Percentiles rank a stretch among this genome's conserved stretches.
These are phyloP conservation scores for Acanthamoeba healyi DNA, from an alignment of 208 protist species.

Conservation along the genomic window DNA sequence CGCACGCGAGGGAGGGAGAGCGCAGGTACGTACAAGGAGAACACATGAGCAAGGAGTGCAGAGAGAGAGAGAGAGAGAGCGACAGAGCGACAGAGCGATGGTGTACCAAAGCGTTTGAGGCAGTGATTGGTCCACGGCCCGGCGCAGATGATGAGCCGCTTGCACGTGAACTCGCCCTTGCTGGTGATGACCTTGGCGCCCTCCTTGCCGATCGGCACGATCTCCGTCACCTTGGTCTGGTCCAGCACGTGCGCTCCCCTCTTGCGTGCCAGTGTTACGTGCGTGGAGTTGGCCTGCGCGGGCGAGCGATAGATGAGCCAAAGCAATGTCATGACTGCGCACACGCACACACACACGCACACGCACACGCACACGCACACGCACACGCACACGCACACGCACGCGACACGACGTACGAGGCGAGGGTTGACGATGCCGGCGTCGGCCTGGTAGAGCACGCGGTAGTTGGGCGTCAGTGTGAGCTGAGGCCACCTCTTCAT, in stretches of 20 bases:
- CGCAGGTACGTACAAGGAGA: not conserved
- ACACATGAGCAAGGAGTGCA: too few relatives aligned
- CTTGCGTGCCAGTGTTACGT: slow-evolving; percentile 43
- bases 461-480: slow-evolving; percentile 4
- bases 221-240: not conserved
- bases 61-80: too few relatives aligned
- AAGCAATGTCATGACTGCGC: too few relatives aligned
- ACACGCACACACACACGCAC: too few relatives aligned
- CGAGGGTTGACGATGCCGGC: slow-evolving; percentile 69
- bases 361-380: too few relatives aligned
- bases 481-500: slow-evolving; percentile 74
- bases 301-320: not conserved
- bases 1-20: not conserved
- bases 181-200: slow-evolving; percentile 35
- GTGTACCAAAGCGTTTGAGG: slow-evolving; percentile 43
- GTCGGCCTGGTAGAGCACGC: slow-evolving; percentile 67
- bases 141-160: slow-evolving; percentile 42
- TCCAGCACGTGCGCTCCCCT: slow-evolving; percentile 26
- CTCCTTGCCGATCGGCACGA: slow-evolving; percentile 56
- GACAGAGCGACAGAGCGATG: too few relatives aligned
- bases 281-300: slow-evolving; percentile 30
- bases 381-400: too few relatives aligned
- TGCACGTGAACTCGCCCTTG: slow-evolving; percentile 59
- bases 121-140: slow-evolving; percentile 61
- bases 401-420: not conserved